These are phyloP conservation scores for Imleria badia DNA, from an alignment of 768 basidiomycete species.

Conservation along the genomic window DNA sequence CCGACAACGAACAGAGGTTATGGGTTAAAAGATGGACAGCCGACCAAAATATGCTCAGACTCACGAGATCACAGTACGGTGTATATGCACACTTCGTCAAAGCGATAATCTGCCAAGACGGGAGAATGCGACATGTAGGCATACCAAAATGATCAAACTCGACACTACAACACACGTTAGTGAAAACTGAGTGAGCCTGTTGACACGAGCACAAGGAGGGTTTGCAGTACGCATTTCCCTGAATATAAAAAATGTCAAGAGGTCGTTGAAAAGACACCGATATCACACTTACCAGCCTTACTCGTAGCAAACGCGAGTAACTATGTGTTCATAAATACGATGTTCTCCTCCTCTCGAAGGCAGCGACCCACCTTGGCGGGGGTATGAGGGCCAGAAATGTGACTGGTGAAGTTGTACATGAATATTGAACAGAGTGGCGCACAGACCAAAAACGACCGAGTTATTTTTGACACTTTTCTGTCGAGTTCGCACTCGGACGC, in stretches of 20 bases:
- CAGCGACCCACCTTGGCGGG: slow-evolving; percentile 54
- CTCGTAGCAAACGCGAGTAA: slow-evolving; percentile 83
- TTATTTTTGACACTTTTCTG: no score
- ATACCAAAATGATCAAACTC: slow-evolving; percentile 69
- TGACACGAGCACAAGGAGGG: not conserved
- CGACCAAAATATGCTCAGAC: slow-evolving; percentile 21
- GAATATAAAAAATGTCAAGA: not conserved
- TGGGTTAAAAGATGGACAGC: not conserved
- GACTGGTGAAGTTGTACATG: slow-evolving; percentile 44
- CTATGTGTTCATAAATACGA: slow-evolving; percentile 33
- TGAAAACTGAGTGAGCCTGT: not conserved
- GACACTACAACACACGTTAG: slow-evolving; percentile 34
- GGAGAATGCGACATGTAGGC: not conserved
- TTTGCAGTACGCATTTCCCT: slow-evolving; percentile 32
- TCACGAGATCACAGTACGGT: slow-evolving; percentile 78
- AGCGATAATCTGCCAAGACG: slow-evolving; percentile 60
- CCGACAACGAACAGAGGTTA: slow-evolving; percentile 59
- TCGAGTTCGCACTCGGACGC: no score
- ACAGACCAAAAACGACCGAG: no score
- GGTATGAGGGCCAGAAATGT: slow-evolving; percentile 82
- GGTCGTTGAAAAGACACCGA: not conserved
- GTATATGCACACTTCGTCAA: slow-evolving; percentile 74
- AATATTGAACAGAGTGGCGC: no score
- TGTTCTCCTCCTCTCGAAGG: not conserved
- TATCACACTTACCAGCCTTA: slow-evolving; percentile 57